Evolutionary conservation across 306 rosid species (phyloP), one percentile per base, ranked within the genome.

Genomic region (Castanea sativa): DNA sequence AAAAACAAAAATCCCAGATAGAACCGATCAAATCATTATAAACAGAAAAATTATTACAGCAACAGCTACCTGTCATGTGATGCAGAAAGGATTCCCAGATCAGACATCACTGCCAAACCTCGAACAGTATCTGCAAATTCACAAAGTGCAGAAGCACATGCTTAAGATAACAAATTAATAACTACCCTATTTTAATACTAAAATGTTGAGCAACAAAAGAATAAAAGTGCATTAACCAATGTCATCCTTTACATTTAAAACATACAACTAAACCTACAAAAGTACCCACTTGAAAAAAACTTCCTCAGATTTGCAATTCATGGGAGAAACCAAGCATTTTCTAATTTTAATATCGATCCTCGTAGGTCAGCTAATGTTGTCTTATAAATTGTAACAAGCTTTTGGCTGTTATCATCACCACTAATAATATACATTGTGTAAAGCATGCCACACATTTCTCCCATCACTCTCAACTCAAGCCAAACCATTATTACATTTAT

Each of bases 11-110:
- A n/a, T 53, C 79, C 55, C 56, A 72, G 53, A 32, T 51, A 79
- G 56, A 71, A 38, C 15, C 43, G 3, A 69, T 33, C 16, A 21
- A 77, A 53, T 55, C 76, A 61, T 38, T n/a, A 64, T 27, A 43
- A 72, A 32, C 0, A 74, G 4, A 51, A 83, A 35, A 76, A 74
- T 43, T 16, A 67, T 64, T 76, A 73, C 76, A 75, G 71, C 78
- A 16, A 78, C 23, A 53, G 87, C 84, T 78, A 95, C 98, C 99
- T 96, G 85, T 95, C 99, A 81, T 95, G 99, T 53, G 99, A 95
- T 69, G 94, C 92, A 56, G 99, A 95, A 52, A 95, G 87, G 81
- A 95, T 78, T 74, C 99, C 99, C 83, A 95, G 60, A 79, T 77
- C 96, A 81, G 97, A 83, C 96, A 95, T 90, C 89, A 83, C 88